Evolutionary conservation across 352 stramenopile genomes (phyloP).

Genomic region (Phytophthora citricola): DNA sequence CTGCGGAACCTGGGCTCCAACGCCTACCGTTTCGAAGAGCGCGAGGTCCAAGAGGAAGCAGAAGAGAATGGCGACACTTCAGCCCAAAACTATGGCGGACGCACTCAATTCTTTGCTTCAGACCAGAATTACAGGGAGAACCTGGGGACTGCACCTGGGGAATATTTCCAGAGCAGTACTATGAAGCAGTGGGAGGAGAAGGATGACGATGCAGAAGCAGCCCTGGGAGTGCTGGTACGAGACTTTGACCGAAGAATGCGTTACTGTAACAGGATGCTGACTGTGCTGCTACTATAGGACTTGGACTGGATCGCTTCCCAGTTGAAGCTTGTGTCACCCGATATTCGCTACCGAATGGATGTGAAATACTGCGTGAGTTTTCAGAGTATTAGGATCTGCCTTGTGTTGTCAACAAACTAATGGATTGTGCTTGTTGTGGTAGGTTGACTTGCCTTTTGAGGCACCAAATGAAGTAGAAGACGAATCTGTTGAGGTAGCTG

Average conservation of each 20-base stretch:
- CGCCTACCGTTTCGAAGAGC: slow-evolving; percentile 70
- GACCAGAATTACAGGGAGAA: slow-evolving; percentile 63
- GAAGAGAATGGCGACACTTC: slow-evolving; percentile 9
- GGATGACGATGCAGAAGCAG: slow-evolving; percentile 38
- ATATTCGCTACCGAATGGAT: slow-evolving; percentile 72
- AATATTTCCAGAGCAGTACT: slow-evolving; percentile 66
- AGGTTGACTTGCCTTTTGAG: slow-evolving; percentile 55
- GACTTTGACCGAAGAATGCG: background rate
- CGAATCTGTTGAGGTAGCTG: slow-evolving; percentile 10
- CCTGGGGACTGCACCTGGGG: slow-evolving; percentile 36
- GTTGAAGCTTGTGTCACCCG: slow-evolving; percentile 49
- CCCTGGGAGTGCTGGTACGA: slow-evolving; percentile 51
- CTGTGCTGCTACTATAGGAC: slow-evolving; percentile 44
- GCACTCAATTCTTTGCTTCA: slow-evolving; percentile 67
- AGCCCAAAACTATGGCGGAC: slow-evolving; percentile 15
- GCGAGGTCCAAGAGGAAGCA: slow-evolving; percentile 32
- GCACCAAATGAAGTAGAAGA: slow-evolving; percentile 26
- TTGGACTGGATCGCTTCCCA: slow-evolving; percentile 74
- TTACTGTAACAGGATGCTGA: background rate
- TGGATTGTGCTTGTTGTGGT: background rate
- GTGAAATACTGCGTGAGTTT: slow-evolving; percentile 78
- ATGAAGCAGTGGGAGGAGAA: slow-evolving; percentile 78
- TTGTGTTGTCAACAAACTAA: background rate
- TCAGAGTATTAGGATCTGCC: background rate
- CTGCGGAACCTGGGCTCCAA: slow-evolving; percentile 66